These are phyloP conservation scores for Fusarium longipes DNA, from an alignment of 2,329 filamentous ascomycete species.

Conservation along the genomic window DNA sequence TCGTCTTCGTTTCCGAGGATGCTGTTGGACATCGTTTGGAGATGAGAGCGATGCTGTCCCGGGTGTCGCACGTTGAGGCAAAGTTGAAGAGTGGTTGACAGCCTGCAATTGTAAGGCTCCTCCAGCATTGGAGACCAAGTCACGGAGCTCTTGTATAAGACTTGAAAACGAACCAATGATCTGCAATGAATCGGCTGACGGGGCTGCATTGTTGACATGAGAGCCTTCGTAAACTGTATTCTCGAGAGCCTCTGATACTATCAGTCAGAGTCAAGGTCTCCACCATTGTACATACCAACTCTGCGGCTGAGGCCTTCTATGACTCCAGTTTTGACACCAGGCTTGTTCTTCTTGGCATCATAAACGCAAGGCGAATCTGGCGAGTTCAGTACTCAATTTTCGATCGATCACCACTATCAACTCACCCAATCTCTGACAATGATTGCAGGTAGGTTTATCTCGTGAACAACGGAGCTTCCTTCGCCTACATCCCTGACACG, in stretches of 20 bases:
- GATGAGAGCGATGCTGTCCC: conserved; percentile 4
- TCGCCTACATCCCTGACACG: conserved; percentile 40
- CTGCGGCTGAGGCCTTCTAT: conserved; percentile 30
- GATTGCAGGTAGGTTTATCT: conserved; percentile 37
- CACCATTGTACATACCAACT: conserved; percentile 13
- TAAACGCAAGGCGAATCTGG: conserved; percentile 31
- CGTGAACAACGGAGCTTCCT: conserved; percentile 39
- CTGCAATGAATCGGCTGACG: conserved; percentile 18
- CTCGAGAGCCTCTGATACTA: conserved; percentile 30
- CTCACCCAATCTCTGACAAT: conserved; percentile 36
- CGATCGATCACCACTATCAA: rapidly evolving
- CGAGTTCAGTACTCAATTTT: not conserved
- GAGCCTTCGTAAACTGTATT: conserved; percentile 26
- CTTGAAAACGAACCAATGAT: conserved; percentile 29
- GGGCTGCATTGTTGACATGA: rapidly evolving
- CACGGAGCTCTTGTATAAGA: conserved; percentile 34
- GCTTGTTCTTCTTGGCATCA: conserved; percentile 33
- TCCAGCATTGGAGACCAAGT: conserved; percentile 11
- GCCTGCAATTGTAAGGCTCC: not conserved
- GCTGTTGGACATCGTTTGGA: not conserved
- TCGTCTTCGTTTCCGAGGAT: conserved; percentile 31
- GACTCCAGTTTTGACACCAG: conserved; percentile 30
- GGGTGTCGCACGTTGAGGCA: conserved; percentile 6
- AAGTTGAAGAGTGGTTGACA: not conserved
- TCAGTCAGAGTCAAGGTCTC: not conserved